Evolutionary conservation across 305 asterid genomes (phyloP).

Genomic region (Caryopteris hybrid): DNA sequence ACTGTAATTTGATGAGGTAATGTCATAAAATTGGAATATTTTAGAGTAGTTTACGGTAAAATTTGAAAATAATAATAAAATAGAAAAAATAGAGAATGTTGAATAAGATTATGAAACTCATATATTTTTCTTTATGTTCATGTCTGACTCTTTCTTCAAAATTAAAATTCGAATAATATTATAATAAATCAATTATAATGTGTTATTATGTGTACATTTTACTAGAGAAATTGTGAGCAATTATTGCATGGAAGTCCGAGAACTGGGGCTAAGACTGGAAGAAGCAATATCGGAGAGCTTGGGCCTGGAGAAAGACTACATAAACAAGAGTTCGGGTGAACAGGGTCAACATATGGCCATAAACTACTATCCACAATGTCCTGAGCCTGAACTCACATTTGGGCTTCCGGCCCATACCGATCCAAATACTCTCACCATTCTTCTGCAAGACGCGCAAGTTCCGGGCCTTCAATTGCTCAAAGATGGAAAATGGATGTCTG

Average conservation of each 20-base stretch:
- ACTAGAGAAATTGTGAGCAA: constrained; percentile 50
- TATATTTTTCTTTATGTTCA: too few species aligned
- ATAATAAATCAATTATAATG: too few species aligned
- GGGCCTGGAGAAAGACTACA: constrained; percentile 42
- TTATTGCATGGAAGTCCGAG: constrained; percentile 54
- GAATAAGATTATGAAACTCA: too few species aligned
- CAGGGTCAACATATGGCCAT: constrained; percentile 59
- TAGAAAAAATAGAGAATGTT: too few species aligned
- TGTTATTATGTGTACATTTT: not conserved
- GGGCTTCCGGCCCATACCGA: constrained; percentile 66
- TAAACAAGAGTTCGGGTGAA: constrained; percentile 32
- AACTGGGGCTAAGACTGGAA: constrained; percentile 59
- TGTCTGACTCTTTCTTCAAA: too few species aligned
- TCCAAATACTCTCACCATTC: constrained; percentile 54
- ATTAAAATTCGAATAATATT: too few species aligned
- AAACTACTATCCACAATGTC: constrained; percentile 54
- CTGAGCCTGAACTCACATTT: constrained; percentile 54
- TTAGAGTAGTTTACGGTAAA: too few species aligned
- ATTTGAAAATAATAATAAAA: too few species aligned
- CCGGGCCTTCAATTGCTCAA: constrained; percentile 51
- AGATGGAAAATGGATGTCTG: constrained; percentile 45
- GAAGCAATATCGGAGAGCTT: constrained; percentile 74
- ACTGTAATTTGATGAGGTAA: too few species aligned
- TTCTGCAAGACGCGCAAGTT: constrained; percentile 42
- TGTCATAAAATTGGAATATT: too few species aligned